These are phyloP conservation scores for Flaveria trinervia DNA, from an alignment of 129 eudicot species.

Conservation along the genomic window DNA sequence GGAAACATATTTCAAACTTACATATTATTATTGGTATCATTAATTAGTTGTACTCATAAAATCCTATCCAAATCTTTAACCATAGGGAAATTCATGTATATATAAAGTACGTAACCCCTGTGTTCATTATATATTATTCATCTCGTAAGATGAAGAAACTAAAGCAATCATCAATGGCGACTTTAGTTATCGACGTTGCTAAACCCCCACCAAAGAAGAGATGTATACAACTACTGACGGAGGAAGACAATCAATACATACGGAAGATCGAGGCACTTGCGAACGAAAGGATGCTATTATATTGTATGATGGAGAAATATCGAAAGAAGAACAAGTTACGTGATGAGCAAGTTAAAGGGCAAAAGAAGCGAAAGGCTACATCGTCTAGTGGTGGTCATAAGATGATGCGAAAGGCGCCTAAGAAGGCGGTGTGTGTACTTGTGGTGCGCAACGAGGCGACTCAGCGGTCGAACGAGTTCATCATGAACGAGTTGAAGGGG, in stretches of 20 bases:
- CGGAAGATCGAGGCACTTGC: neutral
- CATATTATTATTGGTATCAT: too few relatives aligned
- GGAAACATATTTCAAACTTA: neutral
- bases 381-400: neutral
- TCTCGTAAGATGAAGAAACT: too few relatives aligned
- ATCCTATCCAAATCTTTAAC: too few relatives aligned
- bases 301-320: neutral
- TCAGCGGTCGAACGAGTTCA: neutral
- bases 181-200: too few relatives aligned
- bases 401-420: neutral
- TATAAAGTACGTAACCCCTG: too few relatives aligned
- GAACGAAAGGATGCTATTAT: neutral
- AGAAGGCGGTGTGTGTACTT: neutral
- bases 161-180: too few relatives aligned
- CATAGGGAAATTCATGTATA: too few relatives aligned
- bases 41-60: too few relatives aligned
- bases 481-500: constrained; percentile 17
- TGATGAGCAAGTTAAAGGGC: too few relatives aligned
- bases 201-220: neutral
- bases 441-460: constrained; percentile 1
- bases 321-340: neutral
- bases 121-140: too few relatives aligned
- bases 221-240: neutral
- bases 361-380: too few relatives aligned
- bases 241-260: neutral